These are phyloP conservation scores for Lasiosphaeris hirsuta DNA, from an alignment of 495 filamentous ascomycete genomes.

Conservation along the genomic window DNA sequence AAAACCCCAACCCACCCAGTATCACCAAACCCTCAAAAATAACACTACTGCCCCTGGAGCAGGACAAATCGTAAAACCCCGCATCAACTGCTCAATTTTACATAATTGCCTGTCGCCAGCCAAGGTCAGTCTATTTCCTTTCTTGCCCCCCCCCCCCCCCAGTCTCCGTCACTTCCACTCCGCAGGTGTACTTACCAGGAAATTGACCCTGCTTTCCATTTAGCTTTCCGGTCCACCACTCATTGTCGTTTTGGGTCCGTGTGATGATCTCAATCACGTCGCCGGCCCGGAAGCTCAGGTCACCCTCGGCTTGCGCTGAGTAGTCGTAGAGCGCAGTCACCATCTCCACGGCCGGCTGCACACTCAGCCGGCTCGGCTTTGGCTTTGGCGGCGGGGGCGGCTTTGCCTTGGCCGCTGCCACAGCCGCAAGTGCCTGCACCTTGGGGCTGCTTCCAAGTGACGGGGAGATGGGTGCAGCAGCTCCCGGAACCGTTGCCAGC, in stretches of 20 bases:
- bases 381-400: slow-evolving; percentile 69
- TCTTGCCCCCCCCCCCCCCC: slow-evolving; percentile 4
- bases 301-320: slow-evolving; percentile 90
- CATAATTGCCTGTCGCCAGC: slow-evolving; percentile 42
- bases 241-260: slow-evolving; percentile 81
- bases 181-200: slow-evolving; percentile 63
- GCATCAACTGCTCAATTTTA: slow-evolving; percentile 27
- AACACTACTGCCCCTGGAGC: neutral
- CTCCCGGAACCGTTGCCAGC: neutral
- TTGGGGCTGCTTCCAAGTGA: slow-evolving; percentile 16
- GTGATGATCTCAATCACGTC: slow-evolving; percentile 86
- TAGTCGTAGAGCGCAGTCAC: slow-evolving; percentile 91
- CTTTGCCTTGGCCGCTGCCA: slow-evolving; percentile 75
- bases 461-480: neutral
- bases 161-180: no score
- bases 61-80: neutral
- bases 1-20: neutral
- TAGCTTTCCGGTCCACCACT: slow-evolving; percentile 90
- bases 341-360: slow-evolving; percentile 73
- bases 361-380: slow-evolving; percentile 39
- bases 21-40: neutral
- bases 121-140: slow-evolving; percentile 8
- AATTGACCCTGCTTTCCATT: slow-evolving; percentile 84
- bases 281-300: slow-evolving; percentile 86
- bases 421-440: slow-evolving; percentile 48